These are phyloP conservation scores for Capsella bursapastoris DNA, from an alignment of 345 rosid species.

Conservation along the genomic window DNA sequence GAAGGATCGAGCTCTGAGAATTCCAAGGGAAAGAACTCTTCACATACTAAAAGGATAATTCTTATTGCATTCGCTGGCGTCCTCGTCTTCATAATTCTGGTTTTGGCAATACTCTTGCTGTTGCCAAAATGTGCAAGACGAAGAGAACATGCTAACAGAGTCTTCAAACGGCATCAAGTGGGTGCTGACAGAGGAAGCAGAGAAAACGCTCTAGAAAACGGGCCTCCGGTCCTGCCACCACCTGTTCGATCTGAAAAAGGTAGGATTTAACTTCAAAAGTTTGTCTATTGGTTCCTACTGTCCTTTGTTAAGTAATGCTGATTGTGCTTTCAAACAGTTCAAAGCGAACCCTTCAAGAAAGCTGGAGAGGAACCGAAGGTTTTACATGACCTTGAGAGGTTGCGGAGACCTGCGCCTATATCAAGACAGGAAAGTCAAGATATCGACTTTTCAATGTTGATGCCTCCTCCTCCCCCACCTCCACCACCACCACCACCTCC, in stretches of 20 bases:
- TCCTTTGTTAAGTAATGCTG: background rate
- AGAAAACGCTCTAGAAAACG: slow-evolving; percentile 57
- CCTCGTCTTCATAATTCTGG: slow-evolving; percentile 59
- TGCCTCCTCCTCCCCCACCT: slow-evolving; percentile 53
- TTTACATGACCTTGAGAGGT: slow-evolving; percentile 53
- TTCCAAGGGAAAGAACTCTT: slow-evolving; percentile 44
- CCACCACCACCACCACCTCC: slow-evolving; percentile 67
- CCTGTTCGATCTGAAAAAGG: slow-evolving; percentile 71
- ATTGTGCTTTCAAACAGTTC: slow-evolving; percentile 54
- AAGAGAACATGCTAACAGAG: slow-evolving; percentile 56
- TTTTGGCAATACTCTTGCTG: slow-evolving; percentile 56
- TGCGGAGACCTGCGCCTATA: slow-evolving; percentile 41
- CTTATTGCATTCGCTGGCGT: slow-evolving; percentile 80
- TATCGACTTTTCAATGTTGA: slow-evolving; percentile 60
- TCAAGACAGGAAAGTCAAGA: slow-evolving; percentile 57
- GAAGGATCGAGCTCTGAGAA: slow-evolving; percentile 52
- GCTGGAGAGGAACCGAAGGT: slow-evolving; percentile 56
- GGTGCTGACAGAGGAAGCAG: slow-evolving; percentile 72
- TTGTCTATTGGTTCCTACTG: slow-evolving; percentile 11
- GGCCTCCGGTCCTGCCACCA: slow-evolving; percentile 51
- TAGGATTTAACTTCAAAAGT: slow-evolving; percentile 31
- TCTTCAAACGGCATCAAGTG: slow-evolving; percentile 66
- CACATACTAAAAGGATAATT: slow-evolving; percentile 60
- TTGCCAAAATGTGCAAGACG: slow-evolving; percentile 64
- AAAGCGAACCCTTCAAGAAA: slow-evolving; percentile 48